Evolutionary conservation across 306 rosid genomes (phyloP), one percentile per base, ranked within the genome.

Genomic region (Gynostemma pentaphyllum): DNA sequence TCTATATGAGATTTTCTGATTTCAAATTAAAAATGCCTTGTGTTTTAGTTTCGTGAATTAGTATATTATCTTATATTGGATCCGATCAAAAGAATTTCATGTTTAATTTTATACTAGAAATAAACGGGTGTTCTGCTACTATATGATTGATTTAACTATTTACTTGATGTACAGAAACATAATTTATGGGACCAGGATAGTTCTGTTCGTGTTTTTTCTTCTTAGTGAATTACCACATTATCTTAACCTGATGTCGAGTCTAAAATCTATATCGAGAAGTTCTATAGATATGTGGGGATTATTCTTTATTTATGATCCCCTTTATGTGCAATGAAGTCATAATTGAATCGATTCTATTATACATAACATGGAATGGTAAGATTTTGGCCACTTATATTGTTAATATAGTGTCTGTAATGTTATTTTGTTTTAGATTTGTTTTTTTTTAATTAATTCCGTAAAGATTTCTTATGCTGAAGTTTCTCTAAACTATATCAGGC

Each of bases 401-500:
- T 41, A 4, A 15, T 10, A 10, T 41, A 41, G 15, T 12, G 45
- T 41, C n/a, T 41, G 2, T 12, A 41, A 12, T 55, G 62, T 32
- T 30, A 24, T 32, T 55, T 55, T 22, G 1, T 29, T 55, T 53
- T 53, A 53, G 44, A 55, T 30, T 53, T 30, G 15, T 55, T 4
- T 21, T 55, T 55, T 15, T 8, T 19, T 27, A 30, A 32, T 56
- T 0, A 18, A 10, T 34, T 56, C 30, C 45, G 18, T 18, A 7
- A 32, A 34, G 44, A 9, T 32, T 30, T 32, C 24, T 7, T 5
- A 56, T 19, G 16, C 28, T 56, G 63, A 56, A 34, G 45, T 56
- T 56, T 62, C 62, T 30, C 18, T 77, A 15, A 9, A 53, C 53
- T 67, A 49, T 78, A 70, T 27, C 83, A 91, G 98, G 98, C 98